Evolutionary conservation across 352 stramenopile species (phyloP).

Genomic region (Thalassiosira hispida): DNA sequence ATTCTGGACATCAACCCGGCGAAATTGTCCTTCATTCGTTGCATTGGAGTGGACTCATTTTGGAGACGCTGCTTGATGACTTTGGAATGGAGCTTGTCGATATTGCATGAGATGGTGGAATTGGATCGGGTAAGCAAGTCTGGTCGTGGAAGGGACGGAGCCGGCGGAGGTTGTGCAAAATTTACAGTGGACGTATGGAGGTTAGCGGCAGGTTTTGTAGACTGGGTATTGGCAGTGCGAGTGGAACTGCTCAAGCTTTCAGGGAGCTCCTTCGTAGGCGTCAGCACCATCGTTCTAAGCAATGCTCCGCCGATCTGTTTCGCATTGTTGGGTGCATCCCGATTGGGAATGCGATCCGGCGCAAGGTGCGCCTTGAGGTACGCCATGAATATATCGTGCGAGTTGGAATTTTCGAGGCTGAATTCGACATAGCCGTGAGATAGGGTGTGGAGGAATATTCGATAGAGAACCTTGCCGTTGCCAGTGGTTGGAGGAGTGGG

Average conservation of each 20-base stretch:
- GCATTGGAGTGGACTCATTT: conserved; percentile 37
- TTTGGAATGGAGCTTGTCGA: conserved; percentile 47
- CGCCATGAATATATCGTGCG: conserved; percentile 43
- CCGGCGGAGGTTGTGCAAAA: neutral
- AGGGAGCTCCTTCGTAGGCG: conserved; percentile 13
- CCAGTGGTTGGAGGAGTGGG: neutral
- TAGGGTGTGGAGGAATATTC: conserved; percentile 50
- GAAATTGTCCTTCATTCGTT: conserved; percentile 40
- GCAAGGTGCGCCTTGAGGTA: conserved; percentile 39
- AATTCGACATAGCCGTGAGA: conserved; percentile 42
- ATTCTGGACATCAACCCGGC: conserved; percentile 41
- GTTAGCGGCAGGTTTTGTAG: neutral
- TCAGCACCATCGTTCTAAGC: conserved; percentile 33
- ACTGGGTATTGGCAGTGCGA: neutral
- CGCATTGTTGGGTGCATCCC: neutral
- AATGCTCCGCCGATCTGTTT: conserved; percentile 8
- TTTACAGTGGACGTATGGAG: too few relatives aligned
- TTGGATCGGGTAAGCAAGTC: neutral
- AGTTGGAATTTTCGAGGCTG: conserved; percentile 49
- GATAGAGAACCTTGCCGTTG: neutral
- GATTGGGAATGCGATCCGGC: conserved; percentile 19
- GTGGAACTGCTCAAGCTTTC: conserved; percentile 1
- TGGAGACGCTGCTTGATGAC: conserved; percentile 41
- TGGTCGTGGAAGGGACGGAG: neutral
- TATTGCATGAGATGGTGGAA: conserved; percentile 11